Evolutionary conservation across 441 rosid genomes (phyloP), one percentile per base, ranked within the genome.

Genomic region (Croton setiger): DNA sequence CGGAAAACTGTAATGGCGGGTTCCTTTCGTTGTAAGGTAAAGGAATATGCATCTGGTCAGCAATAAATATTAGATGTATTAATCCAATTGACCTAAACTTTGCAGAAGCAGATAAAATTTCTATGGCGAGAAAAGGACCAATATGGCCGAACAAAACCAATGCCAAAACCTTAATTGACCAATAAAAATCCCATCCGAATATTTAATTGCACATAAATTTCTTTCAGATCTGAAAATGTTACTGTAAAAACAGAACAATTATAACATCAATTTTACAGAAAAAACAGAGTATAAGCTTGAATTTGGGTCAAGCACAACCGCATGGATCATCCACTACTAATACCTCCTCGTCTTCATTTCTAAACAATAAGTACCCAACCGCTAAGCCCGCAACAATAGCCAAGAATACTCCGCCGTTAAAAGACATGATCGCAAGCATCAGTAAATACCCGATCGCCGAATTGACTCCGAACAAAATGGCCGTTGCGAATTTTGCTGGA

Each of bases 371-470:
- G 60, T 79, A 84, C 23, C 93, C 93, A n/a, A 71, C 60, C 7
- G 78, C 53, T 14, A 88, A 78, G 9, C 89, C 91, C 35, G 60
- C 41, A 20, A 88, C 82, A 36, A 86, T 69, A 0, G 88, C 84
- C 77, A 86, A 9, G 53, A 88, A 82, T 36, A 86, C 93, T 18
- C 89, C 90, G 9, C 86, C 89, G 43, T 88, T 88, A 18, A 86
- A 86, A 27, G 93, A 88, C 93, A 88, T 88, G 36, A 88, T 63
- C 35, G 86, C 88, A 68, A 88, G 74, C 94, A 88, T 88, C 75
- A 88, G 67, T 72, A 88, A 3, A 66, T 88, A 86, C 44, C 94
- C 91, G 65, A 86, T 47, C 51, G 76, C 87, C 6, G 91, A 72
- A 69, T 80, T 88, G 55, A 86, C 51, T 36, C 91, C 91, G 31